Conservation (phyloP, 1,284 basidiomycete species). For the Omphalotus olearius region DNA sequence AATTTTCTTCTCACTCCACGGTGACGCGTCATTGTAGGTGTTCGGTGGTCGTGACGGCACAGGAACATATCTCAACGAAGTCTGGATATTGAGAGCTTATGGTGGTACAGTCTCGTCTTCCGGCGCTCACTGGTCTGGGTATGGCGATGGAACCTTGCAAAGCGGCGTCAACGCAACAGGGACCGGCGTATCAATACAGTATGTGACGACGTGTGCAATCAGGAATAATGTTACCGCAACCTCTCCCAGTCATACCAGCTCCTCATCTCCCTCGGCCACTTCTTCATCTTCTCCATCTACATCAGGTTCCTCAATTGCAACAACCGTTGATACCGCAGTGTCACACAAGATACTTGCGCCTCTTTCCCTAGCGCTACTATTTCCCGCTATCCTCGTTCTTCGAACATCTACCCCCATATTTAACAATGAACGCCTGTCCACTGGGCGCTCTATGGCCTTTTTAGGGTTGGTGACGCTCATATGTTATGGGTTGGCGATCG, state of each 20-base stretch:
- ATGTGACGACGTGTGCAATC: conserved; percentile 56
- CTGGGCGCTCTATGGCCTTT: conserved; percentile 22
- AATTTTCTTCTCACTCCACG: conserved; percentile 3
- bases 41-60: conserved; percentile 68
- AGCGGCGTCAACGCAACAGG: conserved; percentile 62
- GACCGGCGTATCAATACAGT: conserved; percentile 58
- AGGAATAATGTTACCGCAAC: conserved; percentile 20
- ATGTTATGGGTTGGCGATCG: conserved; percentile 60
- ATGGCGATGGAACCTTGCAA: conserved; percentile 53
- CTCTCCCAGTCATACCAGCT: conserved; percentile 19
- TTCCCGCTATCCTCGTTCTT: conserved; percentile 49
- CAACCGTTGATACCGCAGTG: conserved; percentile 47
- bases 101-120: conserved; percentile 50
- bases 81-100: conserved; percentile 76
- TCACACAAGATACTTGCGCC: conserved; percentile 64
- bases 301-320: conserved; percentile 8
- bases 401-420: conserved; percentile 46
- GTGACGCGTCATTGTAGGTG: conserved; percentile 29
- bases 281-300: conserved; percentile 16
- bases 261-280: conserved; percentile 23
- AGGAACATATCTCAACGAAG: conserved; percentile 64
- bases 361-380: conserved; percentile 55
- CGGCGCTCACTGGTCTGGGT: conserved; percentile 56
- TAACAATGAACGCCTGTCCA: conserved; percentile 16
- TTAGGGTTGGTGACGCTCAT: conserved; percentile 37